phyloP scores from a whole-genome alignment of 2,329 filamentous ascomycete species.

The Lecanicillium sp. region DNA sequence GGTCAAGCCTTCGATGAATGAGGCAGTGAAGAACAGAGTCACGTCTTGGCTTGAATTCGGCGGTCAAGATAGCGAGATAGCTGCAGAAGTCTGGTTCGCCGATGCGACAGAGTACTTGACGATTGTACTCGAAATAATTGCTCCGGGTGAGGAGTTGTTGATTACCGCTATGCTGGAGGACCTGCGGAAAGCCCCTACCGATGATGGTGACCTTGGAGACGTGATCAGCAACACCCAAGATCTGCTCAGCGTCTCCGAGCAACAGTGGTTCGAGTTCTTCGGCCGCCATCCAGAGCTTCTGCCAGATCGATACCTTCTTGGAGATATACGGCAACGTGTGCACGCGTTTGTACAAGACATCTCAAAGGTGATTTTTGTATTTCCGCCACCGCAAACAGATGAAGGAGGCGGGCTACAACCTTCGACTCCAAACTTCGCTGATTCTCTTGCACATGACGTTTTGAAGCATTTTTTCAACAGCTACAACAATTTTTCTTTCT shows the following conservation, averaged over 20 bases:
- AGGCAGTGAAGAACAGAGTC: neutral
- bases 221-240: slow-evolving; percentile 3
- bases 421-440: neutral
- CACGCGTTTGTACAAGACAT: slow-evolving; percentile 5
- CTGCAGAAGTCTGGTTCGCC: neutral
- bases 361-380: slow-evolving; percentile 3
- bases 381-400: slow-evolving; percentile 1
- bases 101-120: slow-evolving; percentile 3
- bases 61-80: neutral
- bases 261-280: slow-evolving; percentile 6
- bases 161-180: slow-evolving; percentile 4
- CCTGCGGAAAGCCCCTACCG: neutral
- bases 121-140: slow-evolving; percentile 2
- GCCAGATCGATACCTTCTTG: slow-evolving; percentile 1
- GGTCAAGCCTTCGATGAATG: slow-evolving; percentile 1
- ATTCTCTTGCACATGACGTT: neutral
- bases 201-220: neutral
- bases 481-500: neutral
- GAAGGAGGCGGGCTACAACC: neutral
- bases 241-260: slow-evolving; percentile 2
- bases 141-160: slow-evolving; percentile 3
- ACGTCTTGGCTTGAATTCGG: slow-evolving; percentile 3
- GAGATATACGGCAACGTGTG: slow-evolving; percentile 2
- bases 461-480: slow-evolving; percentile 1
- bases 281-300: neutral